Evolutionary conservation across 495 filamentous ascomycete genomes (phyloP), one percentile per base, ranked within the genome.

Genomic region (Chaetomium tenue): DNA sequence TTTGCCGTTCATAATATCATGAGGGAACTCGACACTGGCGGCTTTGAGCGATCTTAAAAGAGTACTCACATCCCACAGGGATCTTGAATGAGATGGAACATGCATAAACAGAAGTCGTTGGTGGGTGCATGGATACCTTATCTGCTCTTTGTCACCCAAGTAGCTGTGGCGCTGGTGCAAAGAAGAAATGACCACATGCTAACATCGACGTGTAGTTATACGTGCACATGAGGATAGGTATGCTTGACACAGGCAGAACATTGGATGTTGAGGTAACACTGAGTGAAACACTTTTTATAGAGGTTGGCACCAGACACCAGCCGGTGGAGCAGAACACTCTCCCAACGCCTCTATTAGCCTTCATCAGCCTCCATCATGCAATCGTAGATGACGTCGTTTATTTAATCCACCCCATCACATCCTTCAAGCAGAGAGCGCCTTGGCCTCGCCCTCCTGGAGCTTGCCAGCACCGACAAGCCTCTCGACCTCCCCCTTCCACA

Each of bases 391-490:
- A 57, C 61, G 9, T n/a, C 52, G 23, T 18, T 39, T 12, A 63
- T 60, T 28, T 63, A 33, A 54, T 46, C n/a, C 52, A 30, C 28
- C 16, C 26, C 58, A 46, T 26, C 50, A 15, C 20, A 8, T 37
- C 37, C 11, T 39, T 64, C 42, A 51, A 60, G 61, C 61, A 58
- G 11, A 25, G 58, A 86, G 70, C 12, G 70, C 71, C 75, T 83
- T 84, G 33, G 74, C 72, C 42, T 96, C 92, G 33, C 86, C 86
- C 23, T 88, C 88, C 85, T 92, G 93, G 46, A 93, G 76, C 84
- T 93, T 96, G 62, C 91, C 90, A 67, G 86, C 89, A 23, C 74
- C 87, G 56, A 90, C 82, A 25, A 96, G 83, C 46, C 86, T 77
- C 84, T 89, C 84, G 54, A 86, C 86, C 81, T 95, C 90, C 50